Conservation (phyloP, 2,329 filamentous ascomycete genomes). For the Nothophaeocryptopus gaeumannii region DNA sequence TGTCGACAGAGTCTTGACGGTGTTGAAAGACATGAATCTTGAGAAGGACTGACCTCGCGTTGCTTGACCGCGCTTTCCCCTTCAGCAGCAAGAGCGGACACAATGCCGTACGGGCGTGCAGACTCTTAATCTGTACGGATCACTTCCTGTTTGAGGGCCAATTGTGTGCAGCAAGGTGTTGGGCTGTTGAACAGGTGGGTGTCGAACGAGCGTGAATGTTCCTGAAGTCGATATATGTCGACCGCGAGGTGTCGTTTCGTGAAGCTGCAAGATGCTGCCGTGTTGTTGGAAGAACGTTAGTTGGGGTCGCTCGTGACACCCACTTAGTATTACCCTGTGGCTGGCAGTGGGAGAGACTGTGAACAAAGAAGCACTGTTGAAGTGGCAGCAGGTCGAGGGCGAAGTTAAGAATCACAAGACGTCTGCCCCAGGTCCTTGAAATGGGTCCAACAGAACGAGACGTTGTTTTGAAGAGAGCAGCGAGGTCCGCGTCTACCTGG, state of each 20-base stretch:
- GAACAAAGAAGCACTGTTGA: slow-evolving; percentile 26
- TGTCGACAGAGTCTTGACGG: background rate
- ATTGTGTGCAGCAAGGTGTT: slow-evolving; percentile 14
- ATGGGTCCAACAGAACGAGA: slow-evolving; percentile 22
- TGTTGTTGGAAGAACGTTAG: slow-evolving; percentile 20
- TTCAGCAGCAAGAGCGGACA: background rate
- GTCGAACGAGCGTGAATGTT: slow-evolving; percentile 21
- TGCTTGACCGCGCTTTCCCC: background rate
- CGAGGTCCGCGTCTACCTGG: slow-evolving; percentile 27
- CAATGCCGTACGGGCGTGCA: slow-evolving; percentile 16
- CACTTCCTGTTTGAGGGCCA: slow-evolving; percentile 10
- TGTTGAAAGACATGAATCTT: no score
- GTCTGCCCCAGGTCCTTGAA: slow-evolving; percentile 17
- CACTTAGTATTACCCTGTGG: slow-evolving; percentile 24
- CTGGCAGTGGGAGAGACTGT: slow-evolving; percentile 21
- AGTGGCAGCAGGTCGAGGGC: slow-evolving; percentile 18
- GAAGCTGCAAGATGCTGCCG: slow-evolving; percentile 18
- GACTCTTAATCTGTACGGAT: slow-evolving; percentile 8
- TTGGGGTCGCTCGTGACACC: slow-evolving; percentile 23
- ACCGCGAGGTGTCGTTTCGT: slow-evolving; percentile 14
- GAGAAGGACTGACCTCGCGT: no score
- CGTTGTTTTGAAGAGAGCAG: slow-evolving; percentile 24
- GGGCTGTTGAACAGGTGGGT: slow-evolving; percentile 15
- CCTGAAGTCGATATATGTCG: slow-evolving; percentile 24
- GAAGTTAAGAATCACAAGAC: slow-evolving; percentile 20